These are phyloP conservation scores for Lactarius tabidus DNA, from an alignment of 768 basidiomycete species.

Conservation along the genomic window DNA sequence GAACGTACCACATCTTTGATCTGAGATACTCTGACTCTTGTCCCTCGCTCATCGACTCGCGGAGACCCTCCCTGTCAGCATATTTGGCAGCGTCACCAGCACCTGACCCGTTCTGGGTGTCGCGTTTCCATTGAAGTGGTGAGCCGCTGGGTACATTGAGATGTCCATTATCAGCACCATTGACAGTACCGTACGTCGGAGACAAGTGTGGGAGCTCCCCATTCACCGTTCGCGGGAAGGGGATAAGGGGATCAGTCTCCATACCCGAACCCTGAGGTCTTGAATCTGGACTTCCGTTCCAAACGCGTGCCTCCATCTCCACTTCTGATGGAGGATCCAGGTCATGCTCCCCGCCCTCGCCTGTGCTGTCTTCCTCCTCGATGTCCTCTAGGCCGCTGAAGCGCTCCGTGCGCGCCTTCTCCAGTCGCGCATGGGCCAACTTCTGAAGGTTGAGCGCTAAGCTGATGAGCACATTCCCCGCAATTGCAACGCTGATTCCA, in stretches of 20 bases:
- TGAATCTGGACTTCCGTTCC: constrained; percentile 1
- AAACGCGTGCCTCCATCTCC: constrained; percentile 20
- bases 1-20: constrained; percentile 73
- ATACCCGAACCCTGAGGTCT: background rate
- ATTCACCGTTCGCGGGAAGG: constrained; percentile 3
- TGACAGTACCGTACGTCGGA: constrained; percentile 12
- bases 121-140: constrained; percentile 1
- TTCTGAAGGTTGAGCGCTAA: constrained; percentile 92
- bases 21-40: constrained; percentile 75
- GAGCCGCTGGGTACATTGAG: background rate
- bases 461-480: constrained; percentile 84
- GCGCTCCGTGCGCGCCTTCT: constrained; percentile 31
- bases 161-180: background rate
- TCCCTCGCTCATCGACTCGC: constrained; percentile 31
- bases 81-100: background rate
- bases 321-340: constrained; percentile 1
- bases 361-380: constrained; percentile 13
- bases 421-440: constrained; percentile 75
- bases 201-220: background rate
- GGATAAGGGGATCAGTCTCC: constrained; percentile 24
- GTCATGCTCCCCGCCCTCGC: constrained; percentile 3
- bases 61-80: background rate
- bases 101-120: background rate
- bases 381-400: constrained; percentile 22
- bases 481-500: constrained; percentile 79